Evolutionary conservation across 345 rosid genomes (phyloP), one percentile per base, ranked within the genome.

Genomic region (Brassica rapa): DNA sequence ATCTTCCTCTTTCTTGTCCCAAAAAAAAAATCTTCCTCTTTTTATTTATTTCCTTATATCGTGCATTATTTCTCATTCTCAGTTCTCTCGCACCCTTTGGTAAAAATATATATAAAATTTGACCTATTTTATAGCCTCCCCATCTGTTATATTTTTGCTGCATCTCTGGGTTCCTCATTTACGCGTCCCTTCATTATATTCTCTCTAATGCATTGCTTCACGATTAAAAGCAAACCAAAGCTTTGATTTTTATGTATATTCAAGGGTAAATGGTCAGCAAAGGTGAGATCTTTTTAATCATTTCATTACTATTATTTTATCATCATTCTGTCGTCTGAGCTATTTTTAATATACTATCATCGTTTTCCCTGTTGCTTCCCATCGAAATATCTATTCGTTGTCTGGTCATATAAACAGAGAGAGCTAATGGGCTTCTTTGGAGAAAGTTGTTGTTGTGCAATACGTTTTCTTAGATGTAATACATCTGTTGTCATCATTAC

Each of bases 191-290:
- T n/a, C 76, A 65, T 80, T 79, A 62, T 64, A 72, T 80, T 41
- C 68, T 41, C 68, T 83, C 62, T 68, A 68, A 53, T 53, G 77
- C 73, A 72, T 24, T 68, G 71, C 71, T 30, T 67, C 72, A 63
- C 86, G 83, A 77, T 83, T 86, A 72, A 75, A 81, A 70, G 59
- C 75, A 63, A 72, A 70, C 77, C 23, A 72, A 71, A 59, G 78
- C 74, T 79, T 53, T 63, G 73, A 71, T 62, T 76, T 79, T 84
- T 85, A 86, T 84, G 89, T 85, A 67, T 80, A 81, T 75, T 81
- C 82, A 74, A 80, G 81, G 74, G 56, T 62, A 67, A 72, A 85
- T 83, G 83, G 82, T 81, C 43, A 68, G 77, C 85, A 82, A 86
- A 84, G 64, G 83, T 82, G 77, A 72, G 80, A 61, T 69, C 56